Base-by-base conservation (phyloP, 73 alveolate species). In the Paramecium caudatum region DNA sequence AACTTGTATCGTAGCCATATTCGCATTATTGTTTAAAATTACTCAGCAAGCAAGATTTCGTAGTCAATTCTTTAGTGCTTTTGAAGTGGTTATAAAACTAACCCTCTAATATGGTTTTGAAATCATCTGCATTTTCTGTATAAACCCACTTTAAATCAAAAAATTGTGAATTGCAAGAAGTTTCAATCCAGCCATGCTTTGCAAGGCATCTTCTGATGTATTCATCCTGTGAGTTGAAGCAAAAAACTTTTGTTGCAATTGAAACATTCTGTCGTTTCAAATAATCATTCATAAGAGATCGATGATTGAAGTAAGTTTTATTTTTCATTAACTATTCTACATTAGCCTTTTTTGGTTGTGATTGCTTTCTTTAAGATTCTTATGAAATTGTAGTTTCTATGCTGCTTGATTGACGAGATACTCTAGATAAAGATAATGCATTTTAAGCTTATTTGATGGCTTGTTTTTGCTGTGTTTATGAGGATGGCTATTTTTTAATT, bases 161-260 rank as follows among this genome's bases (percentile, higher is more conserved):
- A 47, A 83, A 74, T 32, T n/a, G 33, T 46, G 48, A 82, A 39
- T 82, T 30, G 17, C 61, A 39, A 16, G 85, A 36, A 36, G 91
- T 94, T 34, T 94, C 97, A 3, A 61, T 13, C 97, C 98, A 95
- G 8, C 97, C 97, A 61, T 88, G 90, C 55, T 82, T 94, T 25
- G 21, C 23, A 27, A 95, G 47, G 39, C 92, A 90, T 91, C 96
- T 90, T 39, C 92, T 63, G 13, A 95, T 48, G 41, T 87, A 91
- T 4, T 96, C 96, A 49, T 95, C 96, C 41, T 84, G 69, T 5
- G 96, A 88, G 23, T 78, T 85, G 6, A 92, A 55, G 36, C 41
- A 25, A 69, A 91, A 91, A 15, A 74, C 19, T 69, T 70, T 91
- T 23, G 83, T 65, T 65, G 91, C 21, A n/a, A 46, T 34, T 70